Base-by-base conservation (phyloP, 2,329 filamentous ascomycete species). In the Monilinia fructicola region DNA sequence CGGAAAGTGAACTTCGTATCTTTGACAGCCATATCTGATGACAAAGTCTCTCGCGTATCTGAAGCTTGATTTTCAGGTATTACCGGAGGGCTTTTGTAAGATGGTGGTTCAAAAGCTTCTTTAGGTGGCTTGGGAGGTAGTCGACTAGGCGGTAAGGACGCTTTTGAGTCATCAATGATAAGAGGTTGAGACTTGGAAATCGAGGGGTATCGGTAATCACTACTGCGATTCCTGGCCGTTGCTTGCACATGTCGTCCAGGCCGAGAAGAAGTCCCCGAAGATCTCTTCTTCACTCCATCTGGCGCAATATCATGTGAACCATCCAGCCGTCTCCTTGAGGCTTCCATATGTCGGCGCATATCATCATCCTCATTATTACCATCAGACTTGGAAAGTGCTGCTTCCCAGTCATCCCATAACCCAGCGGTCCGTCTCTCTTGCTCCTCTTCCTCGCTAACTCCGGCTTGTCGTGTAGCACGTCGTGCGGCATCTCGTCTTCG, bases 1-100 rank as follows among this genome's bases (percentile, higher is more conserved):
- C 87, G 87, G 81, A 96, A 96, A 18, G 91, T 92, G 72, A 91
- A 90, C 26, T 67, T 70, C 28, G 68, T 59, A 11, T 68, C 64
- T 12, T 69, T 54, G 31, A 64, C 67, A 3, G 66, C 31, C 28
- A 66, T 59, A 21, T 67, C 67, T 42, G 61, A 52, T 18, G 42
- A 55, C 23, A 48, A 54, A 23, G 26, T 54, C 26, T 23, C 44
- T 31, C 31, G 40, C 2, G 44, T 28, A 21, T 56, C 31, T 23
- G 42, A 40, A 16, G 65, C 53, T 48, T 66, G 63, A 59, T 78
- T 77, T 18, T 69, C 71, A 6, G 77, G 75, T 9, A 69, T 67
- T 54, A 56, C 28, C 18, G 69, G 63, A 31, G 60, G 66, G 21
- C 54, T 35, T 31, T 65, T 54, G 14, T 65, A 54, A n/a, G 26